Base-by-base conservation (phyloP, 306 rosid genomes). In the Calophaca sinica region DNA sequence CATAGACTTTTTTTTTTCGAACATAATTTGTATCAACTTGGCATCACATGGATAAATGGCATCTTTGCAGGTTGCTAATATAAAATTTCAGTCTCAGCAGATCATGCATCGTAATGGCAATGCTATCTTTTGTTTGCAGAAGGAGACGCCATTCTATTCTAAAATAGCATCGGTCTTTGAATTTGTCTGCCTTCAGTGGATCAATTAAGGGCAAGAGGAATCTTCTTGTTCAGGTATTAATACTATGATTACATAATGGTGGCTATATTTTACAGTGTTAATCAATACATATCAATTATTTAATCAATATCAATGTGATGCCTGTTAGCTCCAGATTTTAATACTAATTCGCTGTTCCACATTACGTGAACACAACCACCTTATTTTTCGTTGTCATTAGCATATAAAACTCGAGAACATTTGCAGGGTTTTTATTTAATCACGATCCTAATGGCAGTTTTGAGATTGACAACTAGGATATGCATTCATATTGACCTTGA, bases 1-100 rank as follows among this genome's bases (percentile, higher is more conserved):
- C 26, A 20, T 20, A 20, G 26, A 20, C 26, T 1, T 1, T 20
- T 20, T 20, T 20, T 20, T 20, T 20, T 20, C 26, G 1, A 20
- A 20, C 26, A 20, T 1, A 20, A 20, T 20, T 20, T 20, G 26
- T 20, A 20, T 38, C 7, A 45, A 54, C 48, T 35, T 76, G 14
- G 20, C 26, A 70, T 76, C 70, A 71, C 82, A 59, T 36, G 72
- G 68, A 15, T 4, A 79, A 49, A 57, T 31, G 49, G 13, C 72
- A 63, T 79, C 66, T 53, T 41, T 62, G 26, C 55, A 48, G 14
- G 61, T 62, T 66, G 41, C 38, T 44, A n/a, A 62, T 68, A 52
- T 35, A 69, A 69, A 9, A 62, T 12, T 67, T 69, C n/a, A 32
- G 5, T 57, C 69, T 14, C 11, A 28, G 50, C 11, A 9, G 26